phyloP scores from a whole-genome alignment of 306 rosid genomes.

The Sechiopsis laciniata region DNA sequence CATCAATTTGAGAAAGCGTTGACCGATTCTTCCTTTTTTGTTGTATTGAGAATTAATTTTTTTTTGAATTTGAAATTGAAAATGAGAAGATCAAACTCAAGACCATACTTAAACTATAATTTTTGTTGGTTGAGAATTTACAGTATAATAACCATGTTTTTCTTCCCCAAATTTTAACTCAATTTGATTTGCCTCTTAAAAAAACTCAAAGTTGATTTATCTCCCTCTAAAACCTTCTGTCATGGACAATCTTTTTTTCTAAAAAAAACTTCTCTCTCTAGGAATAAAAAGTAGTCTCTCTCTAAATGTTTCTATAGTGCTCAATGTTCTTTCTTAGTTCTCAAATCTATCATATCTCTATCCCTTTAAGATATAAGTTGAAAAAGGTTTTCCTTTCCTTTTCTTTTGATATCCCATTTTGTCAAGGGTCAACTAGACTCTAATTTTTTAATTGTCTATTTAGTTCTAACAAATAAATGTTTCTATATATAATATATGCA shows the following conservation, averaged over 20 bases:
- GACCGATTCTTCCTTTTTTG: slow-evolving; percentile 29
- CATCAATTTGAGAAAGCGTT: slow-evolving; percentile 36
- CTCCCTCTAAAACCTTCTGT: background rate
- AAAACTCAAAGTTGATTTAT: background rate
- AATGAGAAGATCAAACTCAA: no score
- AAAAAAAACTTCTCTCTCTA: background rate
- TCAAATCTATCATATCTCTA: background rate
- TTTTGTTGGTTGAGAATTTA: no score
- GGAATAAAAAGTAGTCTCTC: background rate
- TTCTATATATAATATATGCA: no score
- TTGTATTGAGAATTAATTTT: background rate
- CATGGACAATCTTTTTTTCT: background rate
- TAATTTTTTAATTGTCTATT: background rate
- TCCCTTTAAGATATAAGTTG: background rate
- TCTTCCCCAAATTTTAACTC: no score
- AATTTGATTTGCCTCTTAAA: background rate
- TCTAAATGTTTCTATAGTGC: background rate
- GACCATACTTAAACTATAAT: no score
- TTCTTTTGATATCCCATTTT: background rate
- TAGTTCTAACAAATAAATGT: background rate
- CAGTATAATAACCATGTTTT: no score
- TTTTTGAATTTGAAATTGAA: no score
- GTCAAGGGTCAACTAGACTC: background rate
- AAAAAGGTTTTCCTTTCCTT: background rate
- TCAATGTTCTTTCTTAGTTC: background rate